These are phyloP conservation scores for Globisporangium middletonii DNA, from an alignment of 352 stramenopile genomes.

Conservation along the genomic window DNA sequence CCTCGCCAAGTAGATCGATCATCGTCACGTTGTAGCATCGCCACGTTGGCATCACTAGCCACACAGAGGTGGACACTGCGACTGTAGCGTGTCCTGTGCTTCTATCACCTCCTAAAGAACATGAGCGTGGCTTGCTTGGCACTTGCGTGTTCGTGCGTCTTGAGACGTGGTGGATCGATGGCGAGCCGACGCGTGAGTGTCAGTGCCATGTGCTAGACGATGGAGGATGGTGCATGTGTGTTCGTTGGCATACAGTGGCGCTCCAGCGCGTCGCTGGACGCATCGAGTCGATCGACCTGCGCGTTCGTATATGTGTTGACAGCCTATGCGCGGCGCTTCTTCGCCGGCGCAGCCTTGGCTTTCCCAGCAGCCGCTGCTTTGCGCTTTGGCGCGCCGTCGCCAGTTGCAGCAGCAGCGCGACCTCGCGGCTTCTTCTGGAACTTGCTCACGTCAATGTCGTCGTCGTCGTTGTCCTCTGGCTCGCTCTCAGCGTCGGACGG, in stretches of 20 bases:
- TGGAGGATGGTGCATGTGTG: neutral
- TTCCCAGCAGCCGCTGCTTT: slow-evolving; percentile 34
- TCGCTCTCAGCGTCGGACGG: slow-evolving; percentile 73
- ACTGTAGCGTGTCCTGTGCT: too few species aligned
- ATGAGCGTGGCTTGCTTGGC: too few species aligned
- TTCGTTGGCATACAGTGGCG: neutral
- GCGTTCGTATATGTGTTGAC: neutral
- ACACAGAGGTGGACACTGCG: too few species aligned
- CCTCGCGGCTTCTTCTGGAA: slow-evolving; percentile 77
- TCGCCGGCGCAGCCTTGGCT: slow-evolving; percentile 42
- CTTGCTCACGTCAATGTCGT: slow-evolving; percentile 58
- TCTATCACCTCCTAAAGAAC: too few species aligned
- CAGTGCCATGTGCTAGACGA: too few species aligned
- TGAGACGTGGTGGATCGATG: too few species aligned
- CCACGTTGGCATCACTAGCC: too few species aligned
- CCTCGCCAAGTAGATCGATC: slow-evolving; percentile 7
- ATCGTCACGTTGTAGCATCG: too few species aligned
- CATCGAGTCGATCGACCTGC: too few species aligned
- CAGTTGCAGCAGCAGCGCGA: slow-evolving; percentile 12
- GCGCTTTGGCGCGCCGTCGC: slow-evolving; percentile 30
- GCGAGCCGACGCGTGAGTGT: too few species aligned
- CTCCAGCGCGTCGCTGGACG: neutral
- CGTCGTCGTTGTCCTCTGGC: slow-evolving; percentile 43
- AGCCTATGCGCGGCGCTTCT: slow-evolving; percentile 43
- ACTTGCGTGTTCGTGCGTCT: too few species aligned